Evolutionary conservation across 495 filamentous ascomycete species (phyloP).

Genomic region (Trichoderma virens): DNA sequence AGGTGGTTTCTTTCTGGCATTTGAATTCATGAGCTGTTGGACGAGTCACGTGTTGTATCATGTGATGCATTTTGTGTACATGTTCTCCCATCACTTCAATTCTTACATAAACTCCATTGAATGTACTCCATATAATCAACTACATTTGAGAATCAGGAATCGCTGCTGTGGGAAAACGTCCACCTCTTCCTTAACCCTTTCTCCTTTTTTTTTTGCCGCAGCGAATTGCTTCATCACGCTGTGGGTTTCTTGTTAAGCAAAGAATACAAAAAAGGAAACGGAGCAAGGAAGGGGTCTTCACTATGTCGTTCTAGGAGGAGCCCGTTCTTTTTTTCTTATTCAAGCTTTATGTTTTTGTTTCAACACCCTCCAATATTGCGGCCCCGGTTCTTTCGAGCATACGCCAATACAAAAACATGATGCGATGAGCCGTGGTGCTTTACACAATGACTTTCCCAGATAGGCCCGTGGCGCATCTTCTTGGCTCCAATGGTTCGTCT

Average conservation of each 20-base stretch:
- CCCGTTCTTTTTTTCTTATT: neutral
- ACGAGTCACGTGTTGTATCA: neutral
- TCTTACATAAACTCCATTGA: too few species aligned
- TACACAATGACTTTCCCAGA: conserved; percentile 30
- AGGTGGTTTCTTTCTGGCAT: too few species aligned
- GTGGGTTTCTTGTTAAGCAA: too few species aligned
- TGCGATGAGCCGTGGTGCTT: neutral
- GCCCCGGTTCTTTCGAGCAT: neutral
- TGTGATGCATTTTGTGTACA: neutral
- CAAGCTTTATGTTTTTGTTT: too few species aligned
- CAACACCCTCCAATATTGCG: neutral
- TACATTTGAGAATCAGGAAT: too few species aligned
- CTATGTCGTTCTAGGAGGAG: neutral
- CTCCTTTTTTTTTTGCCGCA: too few species aligned
- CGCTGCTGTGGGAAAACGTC: too few species aligned
- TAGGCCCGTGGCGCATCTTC: conserved; percentile 33
- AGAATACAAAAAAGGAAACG: neutral
- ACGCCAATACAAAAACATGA: neutral
- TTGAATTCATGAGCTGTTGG: too few species aligned
- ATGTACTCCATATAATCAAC: too few species aligned
- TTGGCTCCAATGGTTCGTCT: conserved; percentile 36
- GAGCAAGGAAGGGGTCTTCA: neutral
- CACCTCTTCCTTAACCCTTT: too few species aligned
- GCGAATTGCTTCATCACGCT: too few species aligned
- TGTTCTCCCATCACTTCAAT: too few species aligned